Conservation (phyloP, 163 green algal genomes). For the Chlamydomonas reinhardtii region DNA sequence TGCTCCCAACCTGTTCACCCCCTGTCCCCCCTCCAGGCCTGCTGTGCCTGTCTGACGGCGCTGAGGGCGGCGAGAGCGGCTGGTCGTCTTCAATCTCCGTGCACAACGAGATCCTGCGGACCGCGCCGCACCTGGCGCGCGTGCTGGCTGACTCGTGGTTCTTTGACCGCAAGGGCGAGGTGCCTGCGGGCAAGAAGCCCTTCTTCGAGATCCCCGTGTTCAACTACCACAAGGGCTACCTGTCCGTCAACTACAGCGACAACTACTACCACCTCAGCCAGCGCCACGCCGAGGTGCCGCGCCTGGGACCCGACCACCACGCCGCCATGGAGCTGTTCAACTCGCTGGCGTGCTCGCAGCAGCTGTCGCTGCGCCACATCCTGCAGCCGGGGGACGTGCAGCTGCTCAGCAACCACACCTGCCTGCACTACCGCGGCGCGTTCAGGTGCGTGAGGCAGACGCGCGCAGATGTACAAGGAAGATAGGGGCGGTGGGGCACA, state of each 20-base stretch:
- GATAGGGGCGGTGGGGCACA: too few species aligned
- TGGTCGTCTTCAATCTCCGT: slow-evolving; percentile 76
- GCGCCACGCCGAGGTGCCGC: slow-evolving; percentile 79
- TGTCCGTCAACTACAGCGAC: slow-evolving; percentile 72
- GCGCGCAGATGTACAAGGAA: too few species aligned
- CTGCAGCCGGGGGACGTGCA: slow-evolving; percentile 90
- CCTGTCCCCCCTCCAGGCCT: slow-evolving; percentile 58
- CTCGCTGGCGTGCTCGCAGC: slow-evolving; percentile 65
- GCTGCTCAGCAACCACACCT: slow-evolving; percentile 88
- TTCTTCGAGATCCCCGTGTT: slow-evolving; percentile 87
- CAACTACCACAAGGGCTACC: slow-evolving; percentile 77
- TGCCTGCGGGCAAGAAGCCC: slow-evolving; percentile 77
- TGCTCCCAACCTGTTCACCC: not conserved
- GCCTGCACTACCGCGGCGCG: slow-evolving; percentile 77
- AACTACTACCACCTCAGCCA: slow-evolving; percentile 72
- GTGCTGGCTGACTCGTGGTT: slow-evolving; percentile 59
- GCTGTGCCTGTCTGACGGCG: slow-evolving; percentile 80
- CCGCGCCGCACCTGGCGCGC: slow-evolving; percentile 67
- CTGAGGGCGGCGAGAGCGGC: slow-evolving; percentile 71
- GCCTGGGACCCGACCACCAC: slow-evolving; percentile 65
- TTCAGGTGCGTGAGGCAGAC: slow-evolving; percentile 65
- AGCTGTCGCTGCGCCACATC: slow-evolving; percentile 76
- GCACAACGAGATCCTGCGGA: slow-evolving; percentile 83
- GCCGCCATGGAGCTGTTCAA: slow-evolving; percentile 76
- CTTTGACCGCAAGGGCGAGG: slow-evolving; percentile 89